Percentiles rank a stretch among this genome's conserved stretches.
Evolutionary conservation across 1,139 yeast species (phyloP).

Genomic region (Yamadazyma friedrichii): DNA sequence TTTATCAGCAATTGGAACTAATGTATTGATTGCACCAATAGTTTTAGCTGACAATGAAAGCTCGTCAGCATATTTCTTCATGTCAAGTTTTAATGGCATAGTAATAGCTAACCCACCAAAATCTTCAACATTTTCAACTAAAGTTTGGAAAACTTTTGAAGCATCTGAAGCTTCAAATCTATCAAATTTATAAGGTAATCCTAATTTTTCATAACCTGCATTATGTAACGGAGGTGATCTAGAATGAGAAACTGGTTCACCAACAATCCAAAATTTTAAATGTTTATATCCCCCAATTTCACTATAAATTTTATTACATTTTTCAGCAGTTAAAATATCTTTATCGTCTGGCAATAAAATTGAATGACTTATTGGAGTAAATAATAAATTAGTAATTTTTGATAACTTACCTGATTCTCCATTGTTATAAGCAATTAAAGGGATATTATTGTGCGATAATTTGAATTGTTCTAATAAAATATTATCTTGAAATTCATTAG

Average conservation of each 20-base stretch:
- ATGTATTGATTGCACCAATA: constrained; percentile 94
- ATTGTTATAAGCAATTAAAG: constrained; percentile 84
- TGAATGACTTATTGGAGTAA: constrained; percentile 84
- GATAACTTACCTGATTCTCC: constrained; percentile 76
- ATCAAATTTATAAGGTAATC: constrained; percentile 74
- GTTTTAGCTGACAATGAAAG: constrained; percentile 68
- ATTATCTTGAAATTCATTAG: constrained; percentile 65
- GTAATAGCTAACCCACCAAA: constrained; percentile 94
- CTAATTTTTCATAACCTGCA: constrained; percentile 67
- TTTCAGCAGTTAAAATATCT: constrained; percentile 49
- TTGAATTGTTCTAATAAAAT: constrained; percentile 69
- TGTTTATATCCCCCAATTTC: constrained; percentile 59
- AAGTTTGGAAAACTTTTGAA: constrained; percentile 41
- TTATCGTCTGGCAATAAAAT: constrained; percentile 51
- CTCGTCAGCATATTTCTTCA: constrained; percentile 62
- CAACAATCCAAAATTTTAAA: constrained; percentile 73
- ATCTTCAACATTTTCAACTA: constrained; percentile 43
- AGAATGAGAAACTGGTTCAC: constrained; percentile 81
- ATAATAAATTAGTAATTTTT: constrained; percentile 66
- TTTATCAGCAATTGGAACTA: constrained; percentile 51
- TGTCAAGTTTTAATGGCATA: constrained; percentile 82
- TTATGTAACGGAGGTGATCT: constrained; percentile 86
- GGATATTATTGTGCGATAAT: constrained; percentile 46
- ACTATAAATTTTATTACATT: constrained; percentile 60
- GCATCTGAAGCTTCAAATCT: constrained; percentile 70